Base-by-base conservation (phyloP, 2,329 filamentous ascomycete genomes). In the Onygenales sp. region DNA sequence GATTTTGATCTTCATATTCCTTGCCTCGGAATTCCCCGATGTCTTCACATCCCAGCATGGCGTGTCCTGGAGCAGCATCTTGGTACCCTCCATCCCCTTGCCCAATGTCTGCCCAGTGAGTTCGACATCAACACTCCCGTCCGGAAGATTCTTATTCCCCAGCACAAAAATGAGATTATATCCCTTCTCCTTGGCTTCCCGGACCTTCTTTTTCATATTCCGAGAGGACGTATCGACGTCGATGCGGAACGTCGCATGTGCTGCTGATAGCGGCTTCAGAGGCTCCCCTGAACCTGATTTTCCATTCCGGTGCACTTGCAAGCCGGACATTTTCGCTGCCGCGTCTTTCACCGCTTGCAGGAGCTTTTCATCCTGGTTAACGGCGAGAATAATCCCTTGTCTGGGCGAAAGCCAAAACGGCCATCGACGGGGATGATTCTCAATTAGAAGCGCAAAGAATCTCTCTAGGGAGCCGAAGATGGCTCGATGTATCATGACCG, bases 401-500 rank as follows among this genome's bases (percentile, higher is more conserved):
- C 83, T 81, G 1, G 89, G 89, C 52, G 87, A 91, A 8, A 95
- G 76, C 90, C 89, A 95, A 66, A 95, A 92, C 3, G 89, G 89
- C 82, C 88, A 94, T 54, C 78, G 80, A 13, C 87, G 87, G 53
- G 85, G 78, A 61, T 91, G 88, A 59, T 88, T 85, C 69, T 95
- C 90, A 52, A 93, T 91, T 42, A 95, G 70, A 11, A 95, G 75
- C 3, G 89, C 89, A 78, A 95, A 85, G 57, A 95, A 82, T 45
- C 90, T 80, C 70, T 95, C 89, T 4, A 94, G 79, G 0, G 87
- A 93, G 13, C 89, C 89, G 50, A 94, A 78, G 37, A 95, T 86
- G 11, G 90, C 89, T 49, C 89, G 82, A 66, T 95, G 89, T 50
- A 95, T 85, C 64, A 95, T 80, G 39, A 95, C 88, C 0, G 90